Percentiles rank a stretch among this genome's conserved stretches.
Evolutionary conservation across 208 protist species (phyloP).

Genomic region (Leishmania tarentolae): DNA sequence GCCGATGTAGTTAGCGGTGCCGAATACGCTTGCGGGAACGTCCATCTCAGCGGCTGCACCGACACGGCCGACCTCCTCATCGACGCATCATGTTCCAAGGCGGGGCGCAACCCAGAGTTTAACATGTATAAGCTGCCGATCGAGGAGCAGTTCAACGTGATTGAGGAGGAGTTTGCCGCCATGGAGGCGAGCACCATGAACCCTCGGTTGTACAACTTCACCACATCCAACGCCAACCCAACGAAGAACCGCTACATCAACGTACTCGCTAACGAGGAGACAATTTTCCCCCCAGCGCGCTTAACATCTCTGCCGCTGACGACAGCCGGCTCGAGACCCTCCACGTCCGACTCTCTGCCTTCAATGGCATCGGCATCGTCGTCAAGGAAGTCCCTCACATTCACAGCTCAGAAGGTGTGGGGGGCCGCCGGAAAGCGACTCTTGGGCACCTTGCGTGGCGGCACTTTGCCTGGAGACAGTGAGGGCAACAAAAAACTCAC

Average conservation of each 20-base stretch:
- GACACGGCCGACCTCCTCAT: not conserved
- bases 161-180: slow-evolving; percentile 52
- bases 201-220: slow-evolving; percentile 59
- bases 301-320: not conserved
- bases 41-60: not conserved
- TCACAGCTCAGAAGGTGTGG: not conserved
- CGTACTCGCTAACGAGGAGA: slow-evolving; percentile 80
- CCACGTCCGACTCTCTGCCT: not conserved
- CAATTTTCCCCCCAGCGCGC: slow-evolving; percentile 53
- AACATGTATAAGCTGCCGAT: slow-evolving; percentile 34
- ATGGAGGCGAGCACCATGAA: slow-evolving; percentile 53
- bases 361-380: not conserved
- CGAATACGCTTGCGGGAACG: slow-evolving; percentile 4
- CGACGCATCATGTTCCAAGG: not conserved
- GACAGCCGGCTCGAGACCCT: not conserved
- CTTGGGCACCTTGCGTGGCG: slow-evolving; percentile 13
- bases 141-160: slow-evolving; percentile 37
- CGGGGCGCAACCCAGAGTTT: slow-evolving; percentile 34
- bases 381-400: not conserved
- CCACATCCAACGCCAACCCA: slow-evolving; percentile 43
- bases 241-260: slow-evolving; percentile 81
- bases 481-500: slow-evolving; percentile 5
- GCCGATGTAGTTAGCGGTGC: not conserved
- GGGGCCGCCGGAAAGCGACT: slow-evolving; percentile 8
- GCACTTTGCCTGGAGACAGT: not conserved